A percentile compares a stretch with the other conserved stretches of the same genome.
These are phyloP conservation scores for Cladosporium velox DNA, from an alignment of 2,329 filamentous ascomycete genomes.

Conservation along the genomic window DNA sequence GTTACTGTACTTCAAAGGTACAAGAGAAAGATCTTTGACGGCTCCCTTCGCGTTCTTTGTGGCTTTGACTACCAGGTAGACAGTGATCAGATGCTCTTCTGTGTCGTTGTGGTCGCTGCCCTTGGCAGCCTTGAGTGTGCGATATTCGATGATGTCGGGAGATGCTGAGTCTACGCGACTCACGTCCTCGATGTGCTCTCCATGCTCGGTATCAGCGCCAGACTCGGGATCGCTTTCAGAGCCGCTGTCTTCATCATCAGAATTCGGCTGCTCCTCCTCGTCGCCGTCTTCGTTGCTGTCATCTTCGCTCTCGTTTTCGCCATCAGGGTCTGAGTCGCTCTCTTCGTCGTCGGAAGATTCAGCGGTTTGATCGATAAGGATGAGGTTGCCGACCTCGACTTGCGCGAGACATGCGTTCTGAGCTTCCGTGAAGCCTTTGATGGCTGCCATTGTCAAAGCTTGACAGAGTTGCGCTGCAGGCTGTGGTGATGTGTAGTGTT, in stretches of 20 bases:
- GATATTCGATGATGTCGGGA: background rate
- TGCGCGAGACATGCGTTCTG: conserved; percentile 23
- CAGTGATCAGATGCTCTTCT: background rate
- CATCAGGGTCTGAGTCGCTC: conserved; percentile 19
- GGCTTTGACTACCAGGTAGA: conserved; percentile 21
- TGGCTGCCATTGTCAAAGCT: conserved; percentile 23
- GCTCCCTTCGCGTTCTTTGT: conserved; percentile 20
- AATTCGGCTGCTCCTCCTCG: conserved; percentile 3
- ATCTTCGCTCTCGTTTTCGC: conserved; percentile 16
- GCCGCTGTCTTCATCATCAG: background rate
- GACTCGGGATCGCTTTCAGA: background rate
- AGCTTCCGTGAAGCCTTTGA: conserved; percentile 24
- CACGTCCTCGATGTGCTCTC: conserved; percentile 17
- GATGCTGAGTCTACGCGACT: background rate
- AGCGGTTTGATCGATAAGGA: conserved; percentile 23
- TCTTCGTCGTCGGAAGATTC: conserved; percentile 20
- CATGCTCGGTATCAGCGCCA: conserved; percentile 9
- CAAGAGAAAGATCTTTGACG: conserved; percentile 23
- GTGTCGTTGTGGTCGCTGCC: background rate
- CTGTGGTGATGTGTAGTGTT: background rate
- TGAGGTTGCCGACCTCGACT: conserved; percentile 27
- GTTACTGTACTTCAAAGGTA: background rate
- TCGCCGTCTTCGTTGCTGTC: conserved; percentile 13
- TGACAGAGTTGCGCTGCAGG: background rate
- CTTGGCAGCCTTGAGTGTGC: background rate